These are phyloP conservation scores for Ostreobium quekettii DNA, from an alignment of 139 green algal genomes.

Conservation along the genomic window DNA sequence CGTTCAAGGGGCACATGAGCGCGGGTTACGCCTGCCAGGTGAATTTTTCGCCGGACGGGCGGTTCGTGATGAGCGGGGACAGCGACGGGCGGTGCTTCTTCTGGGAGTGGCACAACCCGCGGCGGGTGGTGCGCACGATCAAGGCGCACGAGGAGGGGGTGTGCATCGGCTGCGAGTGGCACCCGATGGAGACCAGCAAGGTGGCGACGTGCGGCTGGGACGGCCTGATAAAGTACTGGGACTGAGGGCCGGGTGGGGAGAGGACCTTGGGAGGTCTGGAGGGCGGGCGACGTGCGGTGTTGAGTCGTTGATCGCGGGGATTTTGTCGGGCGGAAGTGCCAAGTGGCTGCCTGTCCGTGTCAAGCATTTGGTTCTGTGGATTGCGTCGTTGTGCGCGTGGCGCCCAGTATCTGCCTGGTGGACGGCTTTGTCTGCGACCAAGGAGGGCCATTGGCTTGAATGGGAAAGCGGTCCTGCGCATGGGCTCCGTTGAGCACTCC, in stretches of 20 bases:
- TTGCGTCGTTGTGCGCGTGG: no score
- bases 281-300: no score
- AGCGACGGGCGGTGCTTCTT: constrained; percentile 84
- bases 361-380: no score
- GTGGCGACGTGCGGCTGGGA: constrained; percentile 95
- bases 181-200: constrained; percentile 85
- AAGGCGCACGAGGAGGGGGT: constrained; percentile 84
- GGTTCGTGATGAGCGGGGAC: constrained; percentile 71
- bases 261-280: no score
- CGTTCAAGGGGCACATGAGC: constrained; percentile 84
- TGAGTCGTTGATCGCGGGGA: no score
- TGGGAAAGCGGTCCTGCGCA: no score
- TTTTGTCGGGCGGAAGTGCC: no score
- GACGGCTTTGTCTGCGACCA: no score
- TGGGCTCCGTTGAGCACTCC: no score
- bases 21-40: constrained; percentile 85
- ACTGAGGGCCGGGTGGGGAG: constrained; percentile 42
- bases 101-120: constrained; percentile 93
- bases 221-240: constrained; percentile 84
- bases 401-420: no score
- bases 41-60: constrained; percentile 39
- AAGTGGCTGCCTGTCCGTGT: no score
- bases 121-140: constrained; percentile 51
- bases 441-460: no score
- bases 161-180: constrained; percentile 85